Evolutionary conservation across 2,329 filamentous ascomycete species (phyloP).

Genomic region (Botryosphaeria dothidea): DNA sequence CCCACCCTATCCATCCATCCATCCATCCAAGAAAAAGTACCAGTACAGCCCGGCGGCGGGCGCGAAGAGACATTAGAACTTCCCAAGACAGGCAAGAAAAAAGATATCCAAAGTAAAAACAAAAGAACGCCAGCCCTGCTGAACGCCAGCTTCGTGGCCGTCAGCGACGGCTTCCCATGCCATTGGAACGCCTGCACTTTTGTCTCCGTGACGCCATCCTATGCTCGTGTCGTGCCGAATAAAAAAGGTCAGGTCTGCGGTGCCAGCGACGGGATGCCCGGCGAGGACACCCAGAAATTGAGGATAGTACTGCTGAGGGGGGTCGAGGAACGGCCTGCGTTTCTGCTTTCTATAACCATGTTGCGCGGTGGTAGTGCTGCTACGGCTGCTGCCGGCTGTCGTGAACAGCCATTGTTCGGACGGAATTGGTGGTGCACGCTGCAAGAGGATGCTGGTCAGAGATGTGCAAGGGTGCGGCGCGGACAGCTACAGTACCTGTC

Average conservation of each 20-base stretch:
- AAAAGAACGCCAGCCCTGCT: slow-evolving; percentile 36
- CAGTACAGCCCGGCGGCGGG: slow-evolving; percentile 17
- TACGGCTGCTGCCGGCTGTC: neutral
- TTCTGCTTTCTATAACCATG: slow-evolving; percentile 27
- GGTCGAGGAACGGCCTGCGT: slow-evolving; percentile 28
- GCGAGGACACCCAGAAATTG: neutral
- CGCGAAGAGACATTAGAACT: slow-evolving; percentile 17
- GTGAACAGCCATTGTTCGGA: slow-evolving; percentile 22
- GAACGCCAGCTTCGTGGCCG: slow-evolving; percentile 39
- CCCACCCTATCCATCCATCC: neutral
- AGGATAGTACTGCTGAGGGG: slow-evolving; percentile 21
- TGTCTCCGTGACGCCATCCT: slow-evolving; percentile 42
- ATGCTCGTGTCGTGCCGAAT: slow-evolving; percentile 37
- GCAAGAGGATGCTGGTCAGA: slow-evolving; percentile 6
- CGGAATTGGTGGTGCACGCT: slow-evolving; percentile 31
- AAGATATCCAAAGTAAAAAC: slow-evolving; percentile 33
- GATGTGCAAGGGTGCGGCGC: neutral
- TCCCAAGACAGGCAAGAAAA: slow-evolving; percentile 5
- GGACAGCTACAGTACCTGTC: slow-evolving; percentile 33
- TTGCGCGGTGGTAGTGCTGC: neutral
- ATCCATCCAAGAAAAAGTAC: slow-evolving; percentile 17
- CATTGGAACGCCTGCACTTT: slow-evolving; percentile 42
- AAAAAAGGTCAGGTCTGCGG: slow-evolving; percentile 21
- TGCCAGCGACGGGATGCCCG: slow-evolving; percentile 7
- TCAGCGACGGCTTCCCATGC: slow-evolving; percentile 35